These are phyloP conservation scores for Dryas integrifolia DNA, from an alignment of 331 rosid species.

Conservation along the genomic window DNA sequence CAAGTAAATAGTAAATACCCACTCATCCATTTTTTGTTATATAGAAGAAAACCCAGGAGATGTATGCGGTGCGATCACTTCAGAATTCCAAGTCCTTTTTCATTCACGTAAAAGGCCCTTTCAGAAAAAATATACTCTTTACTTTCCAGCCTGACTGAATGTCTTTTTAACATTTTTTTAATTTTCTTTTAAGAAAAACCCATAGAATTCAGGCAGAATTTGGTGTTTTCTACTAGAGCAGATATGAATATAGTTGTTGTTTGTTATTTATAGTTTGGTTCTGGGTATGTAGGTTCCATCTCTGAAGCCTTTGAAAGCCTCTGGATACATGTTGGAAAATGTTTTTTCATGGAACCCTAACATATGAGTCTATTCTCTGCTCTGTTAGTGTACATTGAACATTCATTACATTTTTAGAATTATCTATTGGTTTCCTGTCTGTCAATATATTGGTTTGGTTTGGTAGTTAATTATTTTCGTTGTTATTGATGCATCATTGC, in stretches of 20 bases:
- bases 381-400: background rate
- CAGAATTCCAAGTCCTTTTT: background rate
- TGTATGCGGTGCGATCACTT: background rate
- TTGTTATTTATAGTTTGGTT: background rate
- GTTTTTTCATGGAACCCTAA: background rate
- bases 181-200: too few species aligned
- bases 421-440: background rate
- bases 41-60: background rate
- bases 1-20: background rate
- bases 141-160: too few species aligned
- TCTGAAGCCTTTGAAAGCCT: background rate
- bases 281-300: background rate
- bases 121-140: too few species aligned
- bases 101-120: too few species aligned
- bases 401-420: background rate
- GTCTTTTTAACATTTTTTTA: too few species aligned
- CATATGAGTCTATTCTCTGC: background rate
- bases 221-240: background rate
- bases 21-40: background rate
- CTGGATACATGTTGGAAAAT: background rate
- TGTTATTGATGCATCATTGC: background rate
- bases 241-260: background rate
- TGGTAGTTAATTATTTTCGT: background rate
- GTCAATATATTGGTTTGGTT: background rate
- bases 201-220: background rate